Evolutionary conservation across 768 basidiomycete genomes (phyloP), one percentile per base, ranked within the genome.

Genomic region (Daedaleopsis sinensis): DNA sequence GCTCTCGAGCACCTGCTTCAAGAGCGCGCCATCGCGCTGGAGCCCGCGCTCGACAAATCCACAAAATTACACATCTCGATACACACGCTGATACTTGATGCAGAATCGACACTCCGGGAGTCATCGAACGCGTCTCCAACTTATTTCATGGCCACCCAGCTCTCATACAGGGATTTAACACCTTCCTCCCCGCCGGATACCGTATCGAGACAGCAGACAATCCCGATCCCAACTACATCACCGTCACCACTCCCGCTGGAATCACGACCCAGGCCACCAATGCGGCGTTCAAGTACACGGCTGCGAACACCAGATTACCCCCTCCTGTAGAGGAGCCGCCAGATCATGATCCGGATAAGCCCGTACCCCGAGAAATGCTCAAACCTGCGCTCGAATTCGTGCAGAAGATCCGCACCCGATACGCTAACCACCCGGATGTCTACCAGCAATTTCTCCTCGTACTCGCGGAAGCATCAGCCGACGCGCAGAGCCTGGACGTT

Each of bases 391-490:
- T 98, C 58, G 87, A 93, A 68, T 98, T 96, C 67, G 94, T 99
- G 37, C 94, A 96, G 76, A 94, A 94, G 77, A 97, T 98, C 76
- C 98, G 97, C 74, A 89, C 90, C 61, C 87, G 94, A 16, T 97
- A 93, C 74, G 72, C 74, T 27, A 73, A 76, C 58, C 92, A 96
- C 63, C 84, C 93, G 0, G 93, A 94, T 15, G 94, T 91, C 5
- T 94, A 93, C 66, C 83, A 84, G 56, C 84, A 86, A 65, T 94
- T 94, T 69, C 74, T 93, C 24, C 89, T 90, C 67, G 88, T 93
- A 55, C 75, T 94, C 3, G 84, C 86, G 77, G 59, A 82, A 46
- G 86, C 87, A 77, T 52, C 35, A 37, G 15, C 15, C 51, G 37
- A 54, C 58, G 15, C 54, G 49, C 49, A 53, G 23, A 67, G 73